Evolutionary conservation across 2,329 filamentous ascomycete species (phyloP).

Genomic region (Penicillium sp.): DNA sequence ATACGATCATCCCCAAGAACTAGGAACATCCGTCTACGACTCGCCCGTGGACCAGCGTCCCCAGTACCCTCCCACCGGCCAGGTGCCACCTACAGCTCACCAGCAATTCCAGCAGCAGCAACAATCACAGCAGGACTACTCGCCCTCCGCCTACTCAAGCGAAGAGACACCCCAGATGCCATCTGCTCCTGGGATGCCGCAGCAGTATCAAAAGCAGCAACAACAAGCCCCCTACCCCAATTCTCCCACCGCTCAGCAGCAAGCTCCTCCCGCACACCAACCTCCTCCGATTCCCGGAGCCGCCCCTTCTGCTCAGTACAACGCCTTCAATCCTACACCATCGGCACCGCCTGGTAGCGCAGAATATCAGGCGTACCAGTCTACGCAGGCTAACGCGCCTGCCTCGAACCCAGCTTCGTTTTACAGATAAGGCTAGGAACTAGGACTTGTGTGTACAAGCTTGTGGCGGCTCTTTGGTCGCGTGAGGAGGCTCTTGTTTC

Average conservation of each 20-base stretch:
- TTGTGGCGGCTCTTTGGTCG: background rate
- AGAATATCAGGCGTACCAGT: conserved; percentile 40
- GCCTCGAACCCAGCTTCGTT: conserved; percentile 40
- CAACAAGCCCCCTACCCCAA: conserved; percentile 35
- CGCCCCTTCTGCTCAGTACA: conserved; percentile 33
- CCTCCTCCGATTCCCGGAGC: conserved; percentile 36
- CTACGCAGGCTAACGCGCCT: conserved; percentile 29
- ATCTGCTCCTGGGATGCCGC: conserved; percentile 14
- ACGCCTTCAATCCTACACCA: conserved; percentile 26
- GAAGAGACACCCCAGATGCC: conserved; percentile 30
- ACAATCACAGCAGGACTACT: conserved; percentile 37
- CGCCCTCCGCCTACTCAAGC: conserved; percentile 40
- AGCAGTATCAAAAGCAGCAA: conserved; percentile 17
- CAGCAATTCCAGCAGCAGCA: conserved; percentile 35
- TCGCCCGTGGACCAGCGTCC: conserved; percentile 59
- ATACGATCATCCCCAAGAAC: conserved; percentile 71
- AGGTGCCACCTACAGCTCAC: conserved; percentile 25
- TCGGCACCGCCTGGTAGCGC: conserved; percentile 23
- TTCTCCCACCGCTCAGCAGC: conserved; percentile 26
- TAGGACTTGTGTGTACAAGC: background rate
- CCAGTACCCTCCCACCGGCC: conserved; percentile 31
- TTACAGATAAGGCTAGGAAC: conserved; percentile 32
- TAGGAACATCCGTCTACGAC: conserved; percentile 75
- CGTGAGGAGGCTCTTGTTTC: background rate
- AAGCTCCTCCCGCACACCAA: conserved; percentile 33